A percentile compares a stretch with the other conserved stretches of the same genome.
Evolutionary conservation across 1,284 basidiomycete genomes (phyloP).

Genomic region (Schizophyllum amplum): DNA sequence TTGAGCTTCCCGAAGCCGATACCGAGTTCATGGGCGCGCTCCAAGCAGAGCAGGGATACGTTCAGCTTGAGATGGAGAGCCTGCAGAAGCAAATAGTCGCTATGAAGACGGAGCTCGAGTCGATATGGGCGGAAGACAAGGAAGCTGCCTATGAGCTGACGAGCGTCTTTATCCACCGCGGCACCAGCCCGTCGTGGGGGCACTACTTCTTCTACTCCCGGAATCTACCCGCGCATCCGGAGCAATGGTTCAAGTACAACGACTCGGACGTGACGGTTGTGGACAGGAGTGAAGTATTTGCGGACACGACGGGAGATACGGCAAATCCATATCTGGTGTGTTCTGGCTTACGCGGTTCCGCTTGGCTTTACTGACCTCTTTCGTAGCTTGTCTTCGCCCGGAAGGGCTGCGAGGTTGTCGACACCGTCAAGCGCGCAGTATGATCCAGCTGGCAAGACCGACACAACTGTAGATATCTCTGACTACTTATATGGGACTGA

Average conservation of each 20-base stretch:
- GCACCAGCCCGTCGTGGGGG: slow-evolving; percentile 76
- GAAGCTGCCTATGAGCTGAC: slow-evolving; percentile 84
- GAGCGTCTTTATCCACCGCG: slow-evolving; percentile 94
- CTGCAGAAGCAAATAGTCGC: slow-evolving; percentile 44
- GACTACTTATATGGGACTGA: background rate
- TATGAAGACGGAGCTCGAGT: slow-evolving; percentile 68
- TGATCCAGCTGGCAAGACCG: no score
- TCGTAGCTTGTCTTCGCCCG: slow-evolving; percentile 71
- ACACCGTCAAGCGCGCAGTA: slow-evolving; percentile 58
- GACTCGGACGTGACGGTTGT: slow-evolving; percentile 76
- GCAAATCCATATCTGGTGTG: slow-evolving; percentile 78
- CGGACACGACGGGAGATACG: slow-evolving; percentile 77
- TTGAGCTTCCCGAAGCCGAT: slow-evolving; percentile 41
- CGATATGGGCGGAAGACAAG: slow-evolving; percentile 66
- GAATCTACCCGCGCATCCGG: slow-evolving; percentile 63
- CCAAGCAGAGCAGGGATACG: slow-evolving; percentile 39
- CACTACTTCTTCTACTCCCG: slow-evolving; percentile 89
- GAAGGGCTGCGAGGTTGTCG: slow-evolving; percentile 64
- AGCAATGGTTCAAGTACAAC: slow-evolving; percentile 94
- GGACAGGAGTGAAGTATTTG: slow-evolving; percentile 68
- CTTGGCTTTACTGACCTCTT: slow-evolving; percentile 6
- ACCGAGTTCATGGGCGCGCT: slow-evolving; percentile 44
- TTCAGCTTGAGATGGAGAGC: slow-evolving; percentile 54
- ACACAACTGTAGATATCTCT: background rate
- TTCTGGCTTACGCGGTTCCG: slow-evolving; percentile 9